Base-by-base conservation (phyloP, 306 rosid species). In the Trichosanthes truncata region DNA sequence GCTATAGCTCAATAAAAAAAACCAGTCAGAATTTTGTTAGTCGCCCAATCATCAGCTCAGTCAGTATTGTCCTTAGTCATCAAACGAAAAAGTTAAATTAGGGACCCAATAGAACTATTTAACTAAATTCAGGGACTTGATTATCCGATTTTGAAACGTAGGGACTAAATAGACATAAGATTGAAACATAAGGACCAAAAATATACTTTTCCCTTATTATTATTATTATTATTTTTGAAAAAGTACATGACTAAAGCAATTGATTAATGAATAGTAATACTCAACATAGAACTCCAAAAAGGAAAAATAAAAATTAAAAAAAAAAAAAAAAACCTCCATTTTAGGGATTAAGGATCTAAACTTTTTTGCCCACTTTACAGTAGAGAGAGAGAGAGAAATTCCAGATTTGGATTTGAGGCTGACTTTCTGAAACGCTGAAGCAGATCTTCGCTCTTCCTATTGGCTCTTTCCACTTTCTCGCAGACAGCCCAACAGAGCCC, bases 341-440 rank as follows among this genome's bases (percentile, higher is more conserved):
- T 72, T 71, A 46, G 76, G 20, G 77, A 25, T 72, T 72, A 46
- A 72, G 52, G 56, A 72, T 72, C 55, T 71, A 43, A 43, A 67
- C 56, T 41, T 40, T 41, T 69, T 26, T 48, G 43, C 61, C 3
- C 21, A 29, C 49, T 29, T 72, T 48, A 46, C 55, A 69, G 69
- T 62, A 31, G 23, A 41, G 60, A 12, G 77, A 7, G 74, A 8
- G 29, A 18, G 17, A 26, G 14, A 52, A 11, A 52, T 51, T 74
- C 63, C 63, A 74, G 63, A 74, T 49, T 49, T 74, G 78, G 78
- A 74, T 74, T 74, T 51, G 46, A 74, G 45, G 48, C 59, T 52
- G 78, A 74, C 78, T 74, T 74, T 74, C 60, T 48, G 59, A 73
- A 38, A 17, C 60, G 38, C 25, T 2, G 60, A 17, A 74, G 46